phyloP scores from a whole-genome alignment of 2,329 filamentous ascomycete species.

The Penicillium concentricum region DNA sequence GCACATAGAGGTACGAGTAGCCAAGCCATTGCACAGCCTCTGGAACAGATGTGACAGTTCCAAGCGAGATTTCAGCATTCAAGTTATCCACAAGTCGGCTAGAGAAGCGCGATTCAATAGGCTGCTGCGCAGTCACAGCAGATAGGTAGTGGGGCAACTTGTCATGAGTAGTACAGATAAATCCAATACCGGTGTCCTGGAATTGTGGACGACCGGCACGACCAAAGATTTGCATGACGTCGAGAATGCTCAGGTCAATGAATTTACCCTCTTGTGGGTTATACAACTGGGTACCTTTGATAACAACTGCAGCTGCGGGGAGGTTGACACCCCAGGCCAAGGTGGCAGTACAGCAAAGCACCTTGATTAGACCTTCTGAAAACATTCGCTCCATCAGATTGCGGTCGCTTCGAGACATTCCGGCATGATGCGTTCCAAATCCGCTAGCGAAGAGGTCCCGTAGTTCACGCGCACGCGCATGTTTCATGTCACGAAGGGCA shows the following conservation, averaged over 20 bases:
- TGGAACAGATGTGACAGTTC: conserved; percentile 89
- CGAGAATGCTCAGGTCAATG: conserved; percentile 90
- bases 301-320: conserved; percentile 91
- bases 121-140: conserved; percentile 91
- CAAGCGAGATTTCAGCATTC: conserved; percentile 90
- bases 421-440: conserved; percentile 92
- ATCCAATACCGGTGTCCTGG: conserved; percentile 94
- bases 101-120: conserved; percentile 96
- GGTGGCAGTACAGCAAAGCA: conserved; percentile 96
- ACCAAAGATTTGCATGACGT: conserved; percentile 97
- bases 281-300: conserved; percentile 97
- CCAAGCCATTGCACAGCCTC: conserved; percentile 97
- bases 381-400: conserved; percentile 96
- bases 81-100: conserved; percentile 92
- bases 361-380: conserved; percentile 85
- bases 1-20: conserved; percentile 95
- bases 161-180: conserved; percentile 96
- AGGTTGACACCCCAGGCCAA: conserved; percentile 98
- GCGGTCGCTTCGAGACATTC: conserved; percentile 89
- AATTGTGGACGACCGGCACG: conserved; percentile 97
- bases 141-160: conserved; percentile 87
- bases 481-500: conserved; percentile 80
- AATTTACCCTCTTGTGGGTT: conserved; percentile 96
- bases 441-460: conserved; percentile 87
- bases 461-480: conserved; percentile 80